Conservation (phyloP, 1,284 basidiomycete genomes). For the Rhizoctonia solani region DNA sequence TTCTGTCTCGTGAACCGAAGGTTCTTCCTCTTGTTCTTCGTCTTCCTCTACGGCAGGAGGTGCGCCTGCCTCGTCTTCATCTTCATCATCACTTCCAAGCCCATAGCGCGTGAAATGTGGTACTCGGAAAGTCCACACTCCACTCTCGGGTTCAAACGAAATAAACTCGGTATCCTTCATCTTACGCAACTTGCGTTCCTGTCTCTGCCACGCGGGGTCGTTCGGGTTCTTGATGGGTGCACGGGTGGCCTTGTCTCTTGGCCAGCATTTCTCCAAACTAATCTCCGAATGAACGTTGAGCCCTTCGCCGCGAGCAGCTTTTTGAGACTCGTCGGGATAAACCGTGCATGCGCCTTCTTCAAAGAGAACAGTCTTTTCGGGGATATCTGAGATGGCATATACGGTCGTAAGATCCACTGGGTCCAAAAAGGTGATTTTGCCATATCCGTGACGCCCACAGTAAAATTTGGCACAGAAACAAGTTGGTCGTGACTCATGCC, state of each 20-base stretch:
- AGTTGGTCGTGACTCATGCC: constrained; percentile 74
- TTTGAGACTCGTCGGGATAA: constrained; percentile 80
- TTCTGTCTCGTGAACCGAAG: constrained; percentile 36
- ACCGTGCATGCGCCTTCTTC: constrained; percentile 91
- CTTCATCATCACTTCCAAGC: constrained; percentile 43
- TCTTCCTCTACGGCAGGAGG: constrained; percentile 35
- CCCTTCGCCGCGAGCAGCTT: constrained; percentile 80
- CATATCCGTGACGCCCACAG: constrained; percentile 91
- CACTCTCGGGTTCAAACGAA: constrained; percentile 75
- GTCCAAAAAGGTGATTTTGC: constrained; percentile 87
- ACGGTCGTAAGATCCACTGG: constrained; percentile 92
- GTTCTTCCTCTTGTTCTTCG: constrained; percentile 37
- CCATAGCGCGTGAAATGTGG: constrained; percentile 75
- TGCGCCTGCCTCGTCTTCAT: constrained; percentile 43
- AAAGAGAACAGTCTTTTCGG: constrained; percentile 88
- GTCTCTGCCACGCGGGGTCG: constrained; percentile 73
- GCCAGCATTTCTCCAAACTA: constrained; percentile 82
- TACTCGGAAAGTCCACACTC: constrained; percentile 93
- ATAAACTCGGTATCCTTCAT: constrained; percentile 89
- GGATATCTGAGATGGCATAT: constrained; percentile 75
- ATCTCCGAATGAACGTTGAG: constrained; percentile 88
- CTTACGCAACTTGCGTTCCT: constrained; percentile 80
- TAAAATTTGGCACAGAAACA: constrained; percentile 66
- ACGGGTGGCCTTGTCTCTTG: constrained; percentile 88
- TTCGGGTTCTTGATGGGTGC: constrained; percentile 86